These are phyloP conservation scores for Kwoniella sp. DNA, from an alignment of 768 basidiomycete species.

Conservation along the genomic window DNA sequence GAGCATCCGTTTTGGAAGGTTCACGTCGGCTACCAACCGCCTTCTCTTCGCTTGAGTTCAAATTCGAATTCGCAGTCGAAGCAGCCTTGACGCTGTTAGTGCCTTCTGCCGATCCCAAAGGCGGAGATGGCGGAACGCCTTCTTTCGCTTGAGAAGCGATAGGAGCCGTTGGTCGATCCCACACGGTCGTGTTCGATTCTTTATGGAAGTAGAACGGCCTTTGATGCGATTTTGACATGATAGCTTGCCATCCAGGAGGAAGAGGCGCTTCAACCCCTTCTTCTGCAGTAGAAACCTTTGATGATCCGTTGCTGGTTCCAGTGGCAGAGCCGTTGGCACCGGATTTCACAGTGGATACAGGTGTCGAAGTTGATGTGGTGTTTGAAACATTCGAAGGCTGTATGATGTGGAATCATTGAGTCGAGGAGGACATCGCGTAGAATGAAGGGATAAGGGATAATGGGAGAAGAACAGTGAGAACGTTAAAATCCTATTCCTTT, in stretches of 20 bases:
- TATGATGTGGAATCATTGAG: no score
- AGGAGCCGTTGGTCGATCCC: slow-evolving; percentile 16
- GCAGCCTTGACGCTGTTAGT: no score
- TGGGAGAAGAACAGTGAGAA: background rate
- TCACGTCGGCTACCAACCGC: no score
- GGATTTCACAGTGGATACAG: background rate
- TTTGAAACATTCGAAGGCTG: background rate
- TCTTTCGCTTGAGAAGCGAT: background rate
- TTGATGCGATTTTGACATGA: slow-evolving; percentile 27
- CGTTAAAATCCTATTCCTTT: background rate
- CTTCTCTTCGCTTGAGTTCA: no score
- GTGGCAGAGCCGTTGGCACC: background rate
- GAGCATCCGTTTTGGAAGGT: no score
- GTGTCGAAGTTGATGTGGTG: background rate
- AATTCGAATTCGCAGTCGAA: background rate
- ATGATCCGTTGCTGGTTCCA: background rate
- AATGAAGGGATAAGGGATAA: background rate
- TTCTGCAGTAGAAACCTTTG: background rate
- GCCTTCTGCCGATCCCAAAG: background rate
- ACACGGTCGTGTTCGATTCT: slow-evolving; percentile 23
- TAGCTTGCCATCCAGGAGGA: slow-evolving; percentile 25
- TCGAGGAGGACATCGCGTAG: background rate
- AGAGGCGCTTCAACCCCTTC: slow-evolving; percentile 14
- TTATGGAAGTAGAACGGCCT: slow-evolving; percentile 27
- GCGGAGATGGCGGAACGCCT: background rate